These are phyloP conservation scores for Cladosporium sp. DNA, from an alignment of 2,329 filamentous ascomycete species.

Conservation along the genomic window DNA sequence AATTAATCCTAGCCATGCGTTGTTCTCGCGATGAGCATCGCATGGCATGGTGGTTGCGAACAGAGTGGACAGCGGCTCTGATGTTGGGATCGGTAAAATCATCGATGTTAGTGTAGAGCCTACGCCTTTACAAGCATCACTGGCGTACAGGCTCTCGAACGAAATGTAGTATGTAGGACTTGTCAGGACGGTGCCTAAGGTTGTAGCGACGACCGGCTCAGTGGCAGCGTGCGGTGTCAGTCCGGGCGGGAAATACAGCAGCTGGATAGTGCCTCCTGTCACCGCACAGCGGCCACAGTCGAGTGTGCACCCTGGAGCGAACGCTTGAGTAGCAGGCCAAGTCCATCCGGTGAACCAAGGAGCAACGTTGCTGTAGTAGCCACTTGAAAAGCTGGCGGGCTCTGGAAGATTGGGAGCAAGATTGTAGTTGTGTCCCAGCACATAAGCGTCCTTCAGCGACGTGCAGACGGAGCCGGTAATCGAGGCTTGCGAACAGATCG, in stretches of 20 bases:
- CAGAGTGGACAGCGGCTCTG: neutral
- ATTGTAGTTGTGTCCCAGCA: neutral
- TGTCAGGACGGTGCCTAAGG: neutral
- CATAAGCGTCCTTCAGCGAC: neutral
- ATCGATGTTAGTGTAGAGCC: neutral
- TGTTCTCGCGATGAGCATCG: neutral
- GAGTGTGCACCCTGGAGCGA: conserved; percentile 4
- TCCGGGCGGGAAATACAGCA: conserved; percentile 1
- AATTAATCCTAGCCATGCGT: neutral
- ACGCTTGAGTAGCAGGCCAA: neutral
- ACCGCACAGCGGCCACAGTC: neutral
- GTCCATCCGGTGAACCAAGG: neutral
- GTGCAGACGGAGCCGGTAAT: neutral
- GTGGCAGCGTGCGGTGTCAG: neutral
- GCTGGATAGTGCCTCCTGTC: neutral
- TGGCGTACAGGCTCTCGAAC: neutral
- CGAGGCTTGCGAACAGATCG: neutral
- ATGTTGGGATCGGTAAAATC: neutral
- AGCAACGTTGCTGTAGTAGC: neutral
- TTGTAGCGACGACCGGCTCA: conserved; percentile 1
- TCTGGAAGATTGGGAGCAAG: neutral
- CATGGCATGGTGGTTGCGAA: neutral
- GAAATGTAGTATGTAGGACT: conserved; percentile 7
- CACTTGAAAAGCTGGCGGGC: neutral
- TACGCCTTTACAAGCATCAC: neutral